Percentiles rank a stretch among this genome's conserved stretches.
phyloP scores from a whole-genome alignment of 805 yeast genomes.

The Dipodascus albidus region DNA sequence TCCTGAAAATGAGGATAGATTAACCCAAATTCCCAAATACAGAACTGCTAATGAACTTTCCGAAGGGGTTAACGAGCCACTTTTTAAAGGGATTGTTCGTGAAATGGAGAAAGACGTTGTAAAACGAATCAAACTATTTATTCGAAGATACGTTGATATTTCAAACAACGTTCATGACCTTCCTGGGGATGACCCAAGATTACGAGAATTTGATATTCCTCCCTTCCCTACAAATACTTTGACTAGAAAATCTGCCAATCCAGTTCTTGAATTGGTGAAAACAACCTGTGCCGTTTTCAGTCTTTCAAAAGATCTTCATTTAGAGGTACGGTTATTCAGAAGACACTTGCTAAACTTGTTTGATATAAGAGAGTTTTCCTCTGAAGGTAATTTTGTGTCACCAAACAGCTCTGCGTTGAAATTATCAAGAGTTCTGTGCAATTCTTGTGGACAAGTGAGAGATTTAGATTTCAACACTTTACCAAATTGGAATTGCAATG shows the following conservation, averaged over 20 bases:
- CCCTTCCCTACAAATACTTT: conserved; percentile 73
- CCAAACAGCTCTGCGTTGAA: conserved; percentile 62
- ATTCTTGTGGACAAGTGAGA: conserved; percentile 58
- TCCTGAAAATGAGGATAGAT: conserved; percentile 14
- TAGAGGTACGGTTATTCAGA: conserved; percentile 67
- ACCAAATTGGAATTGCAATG: conserved; percentile 45
- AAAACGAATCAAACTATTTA: conserved; percentile 53
- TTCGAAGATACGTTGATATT: conserved; percentile 61
- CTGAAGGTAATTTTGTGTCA: conserved; percentile 56
- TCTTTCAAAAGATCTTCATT: conserved; percentile 47
- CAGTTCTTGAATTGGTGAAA: conserved; percentile 73
- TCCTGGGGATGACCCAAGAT: conserved; percentile 27
- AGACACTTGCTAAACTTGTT: conserved; percentile 61
- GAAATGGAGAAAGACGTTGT: conserved; percentile 51
- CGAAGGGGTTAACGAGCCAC: conserved; percentile 29
- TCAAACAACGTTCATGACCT: conserved; percentile 52
- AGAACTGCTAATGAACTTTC: conserved; percentile 13
- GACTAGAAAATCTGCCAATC: conserved; percentile 48
- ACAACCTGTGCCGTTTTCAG: conserved; percentile 59
- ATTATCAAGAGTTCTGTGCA: conserved; percentile 63
- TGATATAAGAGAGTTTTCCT: conserved; percentile 77
- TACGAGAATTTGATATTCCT: conserved; percentile 26
- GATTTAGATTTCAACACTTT: conserved; percentile 47
- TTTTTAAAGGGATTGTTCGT: conserved; percentile 27
- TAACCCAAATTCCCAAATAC: conserved; percentile 31